Evolutionary conservation across 371 early-diverging fungal species (phyloP), one percentile per base, ranked within the genome.

Genomic region (Massospora cicadina): DNA sequence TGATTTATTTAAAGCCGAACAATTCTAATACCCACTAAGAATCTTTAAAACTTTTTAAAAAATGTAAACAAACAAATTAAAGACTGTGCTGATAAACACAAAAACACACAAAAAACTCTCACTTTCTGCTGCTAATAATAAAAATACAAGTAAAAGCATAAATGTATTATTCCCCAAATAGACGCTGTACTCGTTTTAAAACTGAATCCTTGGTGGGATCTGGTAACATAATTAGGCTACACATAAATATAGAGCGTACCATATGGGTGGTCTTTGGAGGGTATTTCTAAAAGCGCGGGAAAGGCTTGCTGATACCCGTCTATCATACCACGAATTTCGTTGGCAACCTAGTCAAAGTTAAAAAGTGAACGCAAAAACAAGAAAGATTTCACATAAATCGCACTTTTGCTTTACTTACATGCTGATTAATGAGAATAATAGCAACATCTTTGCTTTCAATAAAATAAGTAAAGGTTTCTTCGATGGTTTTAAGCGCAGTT

Each of bases 251-350:
- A 69, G 33, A 30, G 62, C 59, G 68, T 77, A 79, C 81, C 83
- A 73, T 97, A 98, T 33, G 98, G 98, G 72, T 95, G 92, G 72
- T 98, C 98, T 79, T 98, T 98, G 62, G 95, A 95, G 65, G 98
- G 98, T 68, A 98, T 95, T 74, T 98, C 98, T 64, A 98, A 82
- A 17, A 98, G 80, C 10, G 96, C 90, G 10, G 98, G 98, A 75
- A 95, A 97, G 10, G 95, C 93, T 64, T 84, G 83, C 62, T 81
- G 79, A 73, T 97, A 86, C 60, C 84, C 89, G 69, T 97, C 98
- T 62, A 98, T 77, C 68, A 90, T 71, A 23, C 83, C 81, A 53
- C 98, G 82, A 66, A 98, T 95, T 67, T 86, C 83, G 66, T 98
- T 91, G 33, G 98, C 98, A 65, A 98, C 79, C 93, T 91, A 75